phyloP scores from a whole-genome alignment of 306 rosid genomes.

The Quercus mongolica region DNA sequence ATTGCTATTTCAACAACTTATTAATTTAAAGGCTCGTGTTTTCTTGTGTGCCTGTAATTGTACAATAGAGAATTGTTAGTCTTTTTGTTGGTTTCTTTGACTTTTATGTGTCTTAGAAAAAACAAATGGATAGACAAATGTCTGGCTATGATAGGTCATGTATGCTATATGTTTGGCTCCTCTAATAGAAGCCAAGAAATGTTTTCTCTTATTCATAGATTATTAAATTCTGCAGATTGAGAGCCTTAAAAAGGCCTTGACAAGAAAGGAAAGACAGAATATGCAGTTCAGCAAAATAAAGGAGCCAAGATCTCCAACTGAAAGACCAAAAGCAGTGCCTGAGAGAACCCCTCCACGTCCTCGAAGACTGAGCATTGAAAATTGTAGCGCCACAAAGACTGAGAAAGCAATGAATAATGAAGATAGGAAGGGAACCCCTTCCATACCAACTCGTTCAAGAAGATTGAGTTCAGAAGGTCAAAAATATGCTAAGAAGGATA shows the following conservation, averaged over 20 bases:
- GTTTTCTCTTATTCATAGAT: not conserved
- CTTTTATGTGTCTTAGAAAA: too few species aligned
- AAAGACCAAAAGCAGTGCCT: slow-evolving; percentile 16
- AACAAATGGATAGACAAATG: too few species aligned
- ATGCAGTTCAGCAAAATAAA: not conserved
- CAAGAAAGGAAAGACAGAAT: not conserved
- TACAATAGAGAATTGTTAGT: too few species aligned
- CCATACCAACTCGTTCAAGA: slow-evolving; percentile 45
- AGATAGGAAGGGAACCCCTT: slow-evolving; percentile 43
- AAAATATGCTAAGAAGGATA: slow-evolving; percentile 54
- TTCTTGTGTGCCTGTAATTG: too few species aligned
- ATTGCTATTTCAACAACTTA: too few species aligned
- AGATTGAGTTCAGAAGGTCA: slow-evolving; percentile 85
- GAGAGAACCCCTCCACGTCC: slow-evolving; percentile 6
- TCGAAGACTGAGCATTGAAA: slow-evolving; percentile 69
- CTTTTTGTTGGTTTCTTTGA: not conserved
- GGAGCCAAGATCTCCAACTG: not conserved
- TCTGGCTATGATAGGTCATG: not conserved
- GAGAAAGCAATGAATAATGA: slow-evolving; percentile 37
- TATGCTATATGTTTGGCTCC: not conserved
- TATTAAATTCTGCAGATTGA: slow-evolving; percentile 50
- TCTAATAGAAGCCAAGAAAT: not conserved
- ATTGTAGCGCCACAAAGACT: slow-evolving; percentile 35
- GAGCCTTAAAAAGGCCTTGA: slow-evolving; percentile 64
- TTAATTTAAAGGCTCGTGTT: too few species aligned